These are phyloP conservation scores for Globisporangium mamillatum DNA, from an alignment of 352 stramenopile genomes.

Conservation along the genomic window DNA sequence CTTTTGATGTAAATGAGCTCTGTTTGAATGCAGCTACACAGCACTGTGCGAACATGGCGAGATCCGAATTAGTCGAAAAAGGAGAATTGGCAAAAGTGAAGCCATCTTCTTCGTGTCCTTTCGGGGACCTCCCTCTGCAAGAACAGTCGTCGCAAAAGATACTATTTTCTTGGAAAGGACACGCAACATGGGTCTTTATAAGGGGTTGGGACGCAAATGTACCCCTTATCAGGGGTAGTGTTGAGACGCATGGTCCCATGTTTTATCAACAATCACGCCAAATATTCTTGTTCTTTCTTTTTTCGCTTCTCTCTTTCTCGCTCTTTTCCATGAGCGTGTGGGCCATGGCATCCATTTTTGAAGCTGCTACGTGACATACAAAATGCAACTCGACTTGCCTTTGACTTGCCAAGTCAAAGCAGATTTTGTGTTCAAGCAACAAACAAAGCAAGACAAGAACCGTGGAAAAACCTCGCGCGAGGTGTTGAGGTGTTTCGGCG, in stretches of 20 bases:
- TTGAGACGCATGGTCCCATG: background rate
- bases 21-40: background rate
- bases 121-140: background rate
- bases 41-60: no score
- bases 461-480: slow-evolving; percentile 3
- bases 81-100: background rate
- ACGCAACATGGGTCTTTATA: background rate
- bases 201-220: background rate
- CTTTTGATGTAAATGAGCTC: no score
- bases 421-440: background rate
- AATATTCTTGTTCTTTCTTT: background rate
- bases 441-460: background rate
- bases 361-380: background rate
- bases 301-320: background rate
- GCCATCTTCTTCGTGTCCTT: background rate
- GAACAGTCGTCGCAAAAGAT: slow-evolving; percentile 2
- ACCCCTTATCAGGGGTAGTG: background rate
- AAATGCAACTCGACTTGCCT: no score
- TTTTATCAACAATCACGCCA: background rate
- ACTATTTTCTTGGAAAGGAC: background rate
- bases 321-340: background rate
- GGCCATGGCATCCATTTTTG: background rate
- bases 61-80: slow-evolving; percentile 1
- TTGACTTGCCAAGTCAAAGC: background rate
- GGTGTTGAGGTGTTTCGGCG: background rate